Evolutionary conservation across 768 basidiomycete genomes (phyloP).

Genomic region (Xerocomus potaroensis): DNA sequence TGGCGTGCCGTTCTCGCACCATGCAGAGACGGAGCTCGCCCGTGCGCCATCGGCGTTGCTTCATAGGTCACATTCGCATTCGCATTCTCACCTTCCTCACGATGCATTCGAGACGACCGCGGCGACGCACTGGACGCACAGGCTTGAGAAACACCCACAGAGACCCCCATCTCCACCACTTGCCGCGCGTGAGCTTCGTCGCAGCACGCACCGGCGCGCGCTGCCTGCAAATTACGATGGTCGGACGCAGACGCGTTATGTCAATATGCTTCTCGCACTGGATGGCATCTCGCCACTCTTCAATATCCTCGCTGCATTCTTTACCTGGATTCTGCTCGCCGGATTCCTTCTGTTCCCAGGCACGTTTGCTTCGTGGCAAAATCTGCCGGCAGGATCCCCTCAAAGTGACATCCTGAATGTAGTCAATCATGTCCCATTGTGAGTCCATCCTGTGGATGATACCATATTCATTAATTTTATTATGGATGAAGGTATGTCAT

Average conservation of each 20-base stretch:
- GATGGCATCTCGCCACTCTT: slow-evolving; percentile 49
- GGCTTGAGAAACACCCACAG: slow-evolving; percentile 1
- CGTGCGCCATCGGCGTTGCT: slow-evolving; percentile 9
- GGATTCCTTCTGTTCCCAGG: slow-evolving; percentile 62
- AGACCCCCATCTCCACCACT: not conserved
- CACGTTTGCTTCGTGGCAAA: slow-evolving; percentile 48
- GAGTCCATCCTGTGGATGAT: slow-evolving; percentile 14
- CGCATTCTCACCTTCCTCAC: slow-evolving; percentile 11
- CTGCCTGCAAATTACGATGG: slow-evolving; percentile 22
- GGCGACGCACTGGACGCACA: not conserved
- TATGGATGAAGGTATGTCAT: slow-evolving; percentile 42
- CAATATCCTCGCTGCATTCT: slow-evolving; percentile 52
- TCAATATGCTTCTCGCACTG: slow-evolving; percentile 59
- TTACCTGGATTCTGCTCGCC: slow-evolving; percentile 59
- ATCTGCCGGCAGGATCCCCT: slow-evolving; percentile 25
- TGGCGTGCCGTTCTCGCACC: slow-evolving; percentile 3
- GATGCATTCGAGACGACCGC: not conserved
- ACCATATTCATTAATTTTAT: slow-evolving; percentile 2
- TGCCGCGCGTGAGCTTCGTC: slow-evolving; percentile 17
- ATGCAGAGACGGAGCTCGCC: slow-evolving; percentile 1
- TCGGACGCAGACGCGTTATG: slow-evolving; percentile 43
- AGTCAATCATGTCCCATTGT: slow-evolving; percentile 46
- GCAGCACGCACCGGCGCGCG: slow-evolving; percentile 17
- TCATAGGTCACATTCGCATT: slow-evolving; percentile 17
- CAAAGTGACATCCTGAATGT: slow-evolving; percentile 32